Evolutionary conservation across 108 stramenopile species (phyloP).

Genomic region (Conticribra guillardii): DNA sequence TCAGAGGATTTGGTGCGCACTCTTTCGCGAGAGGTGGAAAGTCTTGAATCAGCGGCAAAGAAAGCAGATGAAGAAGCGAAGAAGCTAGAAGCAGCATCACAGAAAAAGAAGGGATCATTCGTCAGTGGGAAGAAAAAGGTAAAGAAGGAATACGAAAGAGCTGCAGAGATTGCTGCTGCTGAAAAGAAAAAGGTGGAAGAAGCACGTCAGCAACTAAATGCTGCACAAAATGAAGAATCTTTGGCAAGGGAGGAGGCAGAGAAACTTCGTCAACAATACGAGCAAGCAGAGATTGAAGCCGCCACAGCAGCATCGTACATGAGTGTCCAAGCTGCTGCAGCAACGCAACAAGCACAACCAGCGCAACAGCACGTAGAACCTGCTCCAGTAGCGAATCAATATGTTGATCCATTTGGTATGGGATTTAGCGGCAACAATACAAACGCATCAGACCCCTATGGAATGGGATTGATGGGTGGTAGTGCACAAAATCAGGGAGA

Average conservation of each 20-base stretch:
- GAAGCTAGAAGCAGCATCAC: slow-evolving; percentile 10
- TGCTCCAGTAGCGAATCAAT: slow-evolving; percentile 10
- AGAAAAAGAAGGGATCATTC: slow-evolving; percentile 69
- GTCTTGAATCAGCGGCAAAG: slow-evolving; percentile 62
- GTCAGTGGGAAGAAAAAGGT: slow-evolving; percentile 71
- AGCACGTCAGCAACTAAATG: slow-evolving; percentile 57
- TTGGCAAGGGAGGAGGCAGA: slow-evolving; percentile 65
- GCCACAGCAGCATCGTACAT: slow-evolving; percentile 72
- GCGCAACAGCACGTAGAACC: no score
- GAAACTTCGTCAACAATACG: slow-evolving; percentile 61
- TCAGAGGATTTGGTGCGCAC: slow-evolving; percentile 56
- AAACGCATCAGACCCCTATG: slow-evolving; percentile 15
- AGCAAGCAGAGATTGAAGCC: slow-evolving; percentile 76
- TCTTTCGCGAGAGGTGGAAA: slow-evolving; percentile 56
- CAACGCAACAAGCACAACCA: slow-evolving; percentile 4
- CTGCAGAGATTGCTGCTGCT: slow-evolving; percentile 51
- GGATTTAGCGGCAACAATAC: background rate
- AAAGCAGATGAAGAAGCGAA: slow-evolving; percentile 61
- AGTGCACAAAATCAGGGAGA: slow-evolving; percentile 23
- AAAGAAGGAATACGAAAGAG: slow-evolving; percentile 67
- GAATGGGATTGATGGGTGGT: slow-evolving; percentile 33
- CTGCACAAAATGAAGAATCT: slow-evolving; percentile 59
- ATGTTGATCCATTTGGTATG: slow-evolving; percentile 21
- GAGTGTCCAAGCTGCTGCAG: slow-evolving; percentile 24
- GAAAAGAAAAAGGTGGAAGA: slow-evolving; percentile 66